phyloP scores from a whole-genome alignment of 345 rosid genomes.

The Theobroma cacao region DNA sequence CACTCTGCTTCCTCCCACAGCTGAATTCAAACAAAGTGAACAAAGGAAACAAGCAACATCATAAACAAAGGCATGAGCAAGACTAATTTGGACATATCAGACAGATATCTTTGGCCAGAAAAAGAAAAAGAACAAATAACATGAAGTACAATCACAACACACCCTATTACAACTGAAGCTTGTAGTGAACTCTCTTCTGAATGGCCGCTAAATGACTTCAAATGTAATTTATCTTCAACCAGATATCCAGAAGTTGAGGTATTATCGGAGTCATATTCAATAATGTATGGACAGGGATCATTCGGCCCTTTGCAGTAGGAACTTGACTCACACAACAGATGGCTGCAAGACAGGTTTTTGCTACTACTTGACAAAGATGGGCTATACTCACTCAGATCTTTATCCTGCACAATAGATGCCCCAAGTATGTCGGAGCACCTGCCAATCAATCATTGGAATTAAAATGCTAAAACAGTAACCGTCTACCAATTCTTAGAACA shows the following conservation, averaged over 20 bases:
- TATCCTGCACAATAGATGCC: slow-evolving; percentile 95
- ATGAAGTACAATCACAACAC: slow-evolving; percentile 16
- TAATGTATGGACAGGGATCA: slow-evolving; percentile 65
- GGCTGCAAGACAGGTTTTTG: slow-evolving; percentile 66
- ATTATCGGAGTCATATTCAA: slow-evolving; percentile 47
- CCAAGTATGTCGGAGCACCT: slow-evolving; percentile 93
- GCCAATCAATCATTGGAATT: slow-evolving; percentile 91
- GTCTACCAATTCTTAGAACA: slow-evolving; percentile 33
- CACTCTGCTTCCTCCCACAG: slow-evolving; percentile 90
- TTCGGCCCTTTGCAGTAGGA: slow-evolving; percentile 49
- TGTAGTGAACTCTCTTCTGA: slow-evolving; percentile 38
- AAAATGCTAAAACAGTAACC: slow-evolving; percentile 59
- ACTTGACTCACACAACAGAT: slow-evolving; percentile 54
- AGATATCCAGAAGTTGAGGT: slow-evolving; percentile 80
- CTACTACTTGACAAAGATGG: slow-evolving; percentile 72
- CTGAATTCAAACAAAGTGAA: slow-evolving; percentile 29
- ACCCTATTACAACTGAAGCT: slow-evolving; percentile 76
- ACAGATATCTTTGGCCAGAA: neutral
- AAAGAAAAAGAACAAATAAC: neutral
- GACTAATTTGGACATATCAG: neutral
- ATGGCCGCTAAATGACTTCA: slow-evolving; percentile 40
- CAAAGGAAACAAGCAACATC: neutral
- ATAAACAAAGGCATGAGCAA: neutral
- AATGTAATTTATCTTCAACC: slow-evolving; percentile 68
- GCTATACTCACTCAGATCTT: slow-evolving; percentile 67